Conservation (phyloP, 2,329 filamentous ascomycete genomes). For the Aspergillus ruber region DNA sequence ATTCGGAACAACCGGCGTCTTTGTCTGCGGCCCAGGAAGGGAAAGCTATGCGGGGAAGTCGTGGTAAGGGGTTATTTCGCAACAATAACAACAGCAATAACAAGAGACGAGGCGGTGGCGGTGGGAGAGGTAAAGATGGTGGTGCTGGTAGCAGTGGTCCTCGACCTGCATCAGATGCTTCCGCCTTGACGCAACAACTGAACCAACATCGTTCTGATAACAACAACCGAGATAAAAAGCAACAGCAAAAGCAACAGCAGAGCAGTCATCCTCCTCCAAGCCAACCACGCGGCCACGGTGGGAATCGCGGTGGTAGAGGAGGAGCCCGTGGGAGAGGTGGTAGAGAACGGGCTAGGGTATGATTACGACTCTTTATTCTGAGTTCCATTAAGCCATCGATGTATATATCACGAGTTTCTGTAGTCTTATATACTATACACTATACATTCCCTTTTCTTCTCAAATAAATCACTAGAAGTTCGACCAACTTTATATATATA, state of each 20-base stretch:
- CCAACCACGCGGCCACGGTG: neutral
- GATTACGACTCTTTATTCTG: neutral
- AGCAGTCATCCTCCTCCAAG: too few relatives aligned
- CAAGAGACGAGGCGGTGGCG: slow-evolving; percentile 3
- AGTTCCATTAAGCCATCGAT: neutral
- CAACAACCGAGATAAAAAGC: neutral
- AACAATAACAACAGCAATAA: neutral
- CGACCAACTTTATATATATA: neutral
- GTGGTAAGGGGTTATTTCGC: neutral
- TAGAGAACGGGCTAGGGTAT: slow-evolving; percentile 9
- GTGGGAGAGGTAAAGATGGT: slow-evolving; percentile 4
- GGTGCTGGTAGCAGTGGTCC: slow-evolving; percentile 5
- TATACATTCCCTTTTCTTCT: neutral
- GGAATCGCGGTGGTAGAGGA: slow-evolving; percentile 11
- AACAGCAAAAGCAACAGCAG: neutral
- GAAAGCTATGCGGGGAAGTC: slow-evolving; percentile 11
- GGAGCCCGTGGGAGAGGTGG: slow-evolving; percentile 12
- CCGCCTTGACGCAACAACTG: slow-evolving; percentile 6
- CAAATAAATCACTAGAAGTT: neutral
- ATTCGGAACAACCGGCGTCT: slow-evolving; percentile 11
- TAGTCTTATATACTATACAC: neutral
- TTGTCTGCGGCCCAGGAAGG: slow-evolving; percentile 8
- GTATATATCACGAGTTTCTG: too few relatives aligned
- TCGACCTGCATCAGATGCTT: slow-evolving; percentile 1
- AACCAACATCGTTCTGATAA: slow-evolving; percentile 3